These are phyloP conservation scores for Blechomonas ayalai DNA, from an alignment of 208 protist genomes.

Conservation along the genomic window DNA sequence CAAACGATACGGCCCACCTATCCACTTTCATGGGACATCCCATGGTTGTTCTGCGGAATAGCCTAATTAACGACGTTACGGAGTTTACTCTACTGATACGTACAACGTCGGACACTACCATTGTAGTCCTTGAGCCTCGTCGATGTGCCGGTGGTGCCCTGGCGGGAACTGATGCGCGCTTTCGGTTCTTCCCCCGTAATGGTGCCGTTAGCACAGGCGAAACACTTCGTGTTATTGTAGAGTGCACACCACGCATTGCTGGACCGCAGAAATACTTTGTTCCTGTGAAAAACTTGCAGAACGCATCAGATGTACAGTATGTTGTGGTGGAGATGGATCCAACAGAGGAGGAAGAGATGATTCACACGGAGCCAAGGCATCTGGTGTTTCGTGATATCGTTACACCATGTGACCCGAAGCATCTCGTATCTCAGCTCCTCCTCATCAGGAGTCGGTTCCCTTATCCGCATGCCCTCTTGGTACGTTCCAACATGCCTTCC, in stretches of 20 bases:
- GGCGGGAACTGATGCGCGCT: slow-evolving; percentile 46
- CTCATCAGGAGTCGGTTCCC: slow-evolving; percentile 54
- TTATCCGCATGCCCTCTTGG: slow-evolving; percentile 50
- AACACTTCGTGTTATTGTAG: slow-evolving; percentile 57
- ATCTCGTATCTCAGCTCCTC: slow-evolving; percentile 55
- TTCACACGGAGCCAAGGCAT: slow-evolving; percentile 54
- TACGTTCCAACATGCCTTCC: slow-evolving; percentile 70
- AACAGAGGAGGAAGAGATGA: slow-evolving; percentile 44
- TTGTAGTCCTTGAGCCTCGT: slow-evolving; percentile 73
- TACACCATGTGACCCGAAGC: slow-evolving; percentile 43
- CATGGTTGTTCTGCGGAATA: slow-evolving; percentile 56
- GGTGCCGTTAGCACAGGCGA: slow-evolving; percentile 34
- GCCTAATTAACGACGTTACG: slow-evolving; percentile 57
- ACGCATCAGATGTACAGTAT: slow-evolving; percentile 57
- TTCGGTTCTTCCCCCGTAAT: slow-evolving; percentile 74
- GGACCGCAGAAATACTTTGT: slow-evolving; percentile 82
- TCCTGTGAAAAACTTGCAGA: slow-evolving; percentile 71
- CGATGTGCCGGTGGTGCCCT: slow-evolving; percentile 29
- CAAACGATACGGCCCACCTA: not conserved
- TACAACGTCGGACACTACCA: slow-evolving; percentile 33
- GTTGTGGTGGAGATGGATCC: slow-evolving; percentile 73
- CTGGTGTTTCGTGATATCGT: slow-evolving; percentile 61
- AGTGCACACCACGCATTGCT: slow-evolving; percentile 64
- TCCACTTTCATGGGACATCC: slow-evolving; percentile 63
- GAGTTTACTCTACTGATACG: slow-evolving; percentile 64